Evolutionary conservation across 2,329 filamentous ascomycete species (phyloP).

Genomic region (Didymella lethalis): DNA sequence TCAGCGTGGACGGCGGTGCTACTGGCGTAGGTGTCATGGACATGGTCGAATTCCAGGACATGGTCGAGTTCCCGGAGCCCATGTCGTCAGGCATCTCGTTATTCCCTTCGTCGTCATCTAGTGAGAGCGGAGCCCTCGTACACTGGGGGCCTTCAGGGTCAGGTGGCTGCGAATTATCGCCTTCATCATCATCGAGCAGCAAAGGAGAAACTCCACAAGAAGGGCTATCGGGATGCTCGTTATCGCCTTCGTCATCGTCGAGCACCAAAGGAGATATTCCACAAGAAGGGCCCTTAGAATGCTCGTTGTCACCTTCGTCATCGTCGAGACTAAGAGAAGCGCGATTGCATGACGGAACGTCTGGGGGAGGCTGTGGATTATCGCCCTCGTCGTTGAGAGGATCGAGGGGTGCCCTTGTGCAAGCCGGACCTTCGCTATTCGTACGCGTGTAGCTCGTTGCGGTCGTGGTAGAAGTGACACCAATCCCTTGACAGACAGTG

Average conservation of each 20-base stretch:
- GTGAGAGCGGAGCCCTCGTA: constrained; percentile 29
- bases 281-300: not conserved
- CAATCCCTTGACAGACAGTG: constrained; percentile 27
- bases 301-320: constrained; percentile 40
- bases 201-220: constrained; percentile 27
- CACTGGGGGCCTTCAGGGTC: constrained; percentile 24
- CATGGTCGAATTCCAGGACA: not conserved
- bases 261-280: constrained; percentile 34
- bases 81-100: constrained; percentile 12
- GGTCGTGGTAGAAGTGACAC: not conserved
- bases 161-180: not conserved
- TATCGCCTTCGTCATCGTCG: constrained; percentile 43
- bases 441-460: no score
- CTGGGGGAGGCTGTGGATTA: constrained; percentile 22
- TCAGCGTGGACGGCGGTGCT: constrained; percentile 2
- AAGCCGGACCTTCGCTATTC: constrained; percentile 25
- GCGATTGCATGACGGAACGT: constrained; percentile 27
- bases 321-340: constrained; percentile 38
- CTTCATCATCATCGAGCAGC: constrained; percentile 30
- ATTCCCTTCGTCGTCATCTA: constrained; percentile 43
- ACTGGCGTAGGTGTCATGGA: not conserved
- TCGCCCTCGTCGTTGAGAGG: constrained; percentile 43
- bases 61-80: not conserved
- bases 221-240: constrained; percentile 20
- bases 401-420: constrained; percentile 29